Base-by-base conservation (phyloP, 2,329 filamentous ascomycete genomes). In the Paraconiothyrium sp. region DNA sequence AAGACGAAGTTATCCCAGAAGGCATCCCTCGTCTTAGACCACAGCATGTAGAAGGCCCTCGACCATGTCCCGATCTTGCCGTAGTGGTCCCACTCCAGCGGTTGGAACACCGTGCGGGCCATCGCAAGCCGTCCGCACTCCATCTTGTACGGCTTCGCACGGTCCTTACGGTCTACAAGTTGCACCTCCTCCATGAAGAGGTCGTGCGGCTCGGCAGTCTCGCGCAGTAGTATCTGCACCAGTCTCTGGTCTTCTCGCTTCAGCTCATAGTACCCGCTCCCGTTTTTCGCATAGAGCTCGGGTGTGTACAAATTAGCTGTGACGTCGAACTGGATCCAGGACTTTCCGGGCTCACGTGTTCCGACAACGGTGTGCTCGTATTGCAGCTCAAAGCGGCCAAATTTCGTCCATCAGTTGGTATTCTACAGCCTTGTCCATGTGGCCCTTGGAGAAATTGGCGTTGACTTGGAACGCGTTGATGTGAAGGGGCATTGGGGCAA, bases 291-390 rank as follows among this genome's bases (percentile, higher is more conserved):
- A 63, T 34, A 9, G 57, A 58, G 10, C 60, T 60, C 5, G 51
- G 49, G 4, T 14, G 58, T 54, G 24, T 22, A 51, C 2, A 37
- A 16, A 16, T 72, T 57, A 5, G 65, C 65, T 8, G 63, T 71
- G n/a, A 74, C 54, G n/a, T 76, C 70, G 51, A 76, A 70, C 44
- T 76, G 74, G 8, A 76, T 13, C 63, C 65, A 71, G 24, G 66
- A 49, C 43, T 64, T 57, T n/a, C 59, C 61, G 7, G 47, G 46
- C 2, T 60, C 47, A 13, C 69, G 34, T 3, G 67, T 68, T 10
- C 62, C 67, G 13, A 74, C 61, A 4, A 71, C 39, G 0, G 66
- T 66, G 46, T 75, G 72, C 60, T 71, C 65, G 34, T 74, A 76
- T 49, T 70, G 64, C 13, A 76, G 60, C 10, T 69, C 65, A 34